These are phyloP conservation scores for Vaccinium corymbosum DNA, from an alignment of 148 eudicot species.

Conservation along the genomic window DNA sequence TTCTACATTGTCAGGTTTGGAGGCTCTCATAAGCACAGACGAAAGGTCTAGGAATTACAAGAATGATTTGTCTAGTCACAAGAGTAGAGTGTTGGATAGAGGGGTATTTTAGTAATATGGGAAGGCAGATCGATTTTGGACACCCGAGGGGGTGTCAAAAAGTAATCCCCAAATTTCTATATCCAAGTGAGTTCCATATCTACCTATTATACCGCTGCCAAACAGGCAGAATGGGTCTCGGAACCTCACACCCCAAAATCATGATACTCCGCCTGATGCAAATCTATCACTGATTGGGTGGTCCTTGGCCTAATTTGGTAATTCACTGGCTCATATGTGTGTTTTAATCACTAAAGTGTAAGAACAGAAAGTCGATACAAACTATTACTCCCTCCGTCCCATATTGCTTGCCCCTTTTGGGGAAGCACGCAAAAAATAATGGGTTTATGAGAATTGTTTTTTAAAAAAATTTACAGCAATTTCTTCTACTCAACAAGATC, in stretches of 20 bases:
- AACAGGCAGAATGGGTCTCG: not conserved
- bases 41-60: constrained; percentile 54
- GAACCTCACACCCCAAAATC: not conserved
- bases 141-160: too few species aligned
- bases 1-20: constrained; percentile 28
- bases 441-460: too few species aligned
- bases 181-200: too few species aligned
- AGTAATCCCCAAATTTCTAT: too few species aligned
- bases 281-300: not conserved
- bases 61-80: constrained; percentile 71
- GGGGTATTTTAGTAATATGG: constrained; percentile 20
- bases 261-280: not conserved
- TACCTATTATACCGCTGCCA: too few species aligned
- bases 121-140: too few species aligned
- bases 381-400: not conserved
- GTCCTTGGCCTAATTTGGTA: not conserved
- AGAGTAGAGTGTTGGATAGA: constrained; percentile 73
- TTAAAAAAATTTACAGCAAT: too few species aligned
- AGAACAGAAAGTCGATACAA: not conserved
- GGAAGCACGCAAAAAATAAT: too few species aligned
- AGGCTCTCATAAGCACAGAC: constrained; percentile 47
- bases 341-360: not conserved
- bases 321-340: not conserved
- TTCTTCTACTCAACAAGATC: too few species aligned
- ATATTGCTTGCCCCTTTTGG: too few species aligned